A percentile compares a stretch with the other conserved stretches of the same genome.
Evolutionary conservation across 305 asterid genomes (phyloP).

Genomic region (Fraxinus sp.): DNA sequence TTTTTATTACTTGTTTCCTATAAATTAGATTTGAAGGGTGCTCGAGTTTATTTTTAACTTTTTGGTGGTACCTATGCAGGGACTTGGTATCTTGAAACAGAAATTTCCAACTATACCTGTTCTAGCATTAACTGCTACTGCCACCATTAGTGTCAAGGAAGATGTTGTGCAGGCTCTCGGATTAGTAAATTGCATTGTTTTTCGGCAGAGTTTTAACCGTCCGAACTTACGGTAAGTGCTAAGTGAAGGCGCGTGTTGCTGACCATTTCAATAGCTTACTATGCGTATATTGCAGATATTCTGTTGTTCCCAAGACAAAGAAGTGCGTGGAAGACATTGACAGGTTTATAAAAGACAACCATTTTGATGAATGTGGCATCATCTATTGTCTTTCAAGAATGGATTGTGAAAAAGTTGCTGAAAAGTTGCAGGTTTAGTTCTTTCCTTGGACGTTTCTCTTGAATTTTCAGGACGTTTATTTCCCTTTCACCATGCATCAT

Average conservation of each 20-base stretch:
- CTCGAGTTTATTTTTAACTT: constrained; percentile 26
- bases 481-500: not conserved
- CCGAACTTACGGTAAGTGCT: constrained; percentile 76
- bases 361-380: constrained; percentile 93
- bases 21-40: constrained; percentile 8
- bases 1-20: constrained; percentile 16
- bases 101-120: constrained; percentile 89
- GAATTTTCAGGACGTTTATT: not conserved
- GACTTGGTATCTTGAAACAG: constrained; percentile 90
- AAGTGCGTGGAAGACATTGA: constrained; percentile 85
- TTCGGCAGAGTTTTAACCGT: constrained; percentile 97
- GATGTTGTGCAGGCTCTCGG: constrained; percentile 99
- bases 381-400: constrained; percentile 91
- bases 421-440: constrained; percentile 69
- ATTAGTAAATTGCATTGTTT: constrained; percentile 83
- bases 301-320: constrained; percentile 88
- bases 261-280: constrained; percentile 27
- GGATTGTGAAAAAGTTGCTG: constrained; percentile 97
- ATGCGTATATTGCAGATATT: constrained; percentile 66
- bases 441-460: constrained; percentile 24
- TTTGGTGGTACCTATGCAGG: constrained; percentile 51
- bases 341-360: constrained; percentile 69
- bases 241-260: constrained; percentile 21
- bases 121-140: constrained; percentile 97
- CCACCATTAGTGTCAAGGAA: constrained; percentile 92